Conservation (phyloP, 257 asterid species). For the Vinca minor region DNA sequence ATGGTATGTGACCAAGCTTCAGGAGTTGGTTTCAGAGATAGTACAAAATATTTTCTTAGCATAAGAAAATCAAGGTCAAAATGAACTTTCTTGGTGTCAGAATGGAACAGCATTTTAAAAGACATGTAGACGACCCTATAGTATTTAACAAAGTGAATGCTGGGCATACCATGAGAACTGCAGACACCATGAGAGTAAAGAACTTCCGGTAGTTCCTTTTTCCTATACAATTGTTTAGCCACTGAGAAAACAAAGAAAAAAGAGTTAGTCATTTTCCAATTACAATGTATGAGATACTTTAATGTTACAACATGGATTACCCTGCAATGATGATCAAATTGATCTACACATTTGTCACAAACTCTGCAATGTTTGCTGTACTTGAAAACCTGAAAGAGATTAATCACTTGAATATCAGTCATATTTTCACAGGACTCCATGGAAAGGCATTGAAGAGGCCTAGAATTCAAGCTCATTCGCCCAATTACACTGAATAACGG, state of each 20-base stretch:
- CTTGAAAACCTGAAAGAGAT: conserved; percentile 66
- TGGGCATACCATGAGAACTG: conserved; percentile 79
- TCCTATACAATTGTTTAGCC: conserved; percentile 99
- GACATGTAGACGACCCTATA: background rate
- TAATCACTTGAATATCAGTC: conserved; percentile 6
- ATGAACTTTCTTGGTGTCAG: background rate
- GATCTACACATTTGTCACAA: conserved; percentile 92
- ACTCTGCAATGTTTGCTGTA: conserved; percentile 99
- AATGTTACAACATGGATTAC: conserved; percentile 30
- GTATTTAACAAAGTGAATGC: background rate
- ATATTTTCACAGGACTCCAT: no score
- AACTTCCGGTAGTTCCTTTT: conserved; percentile 85
- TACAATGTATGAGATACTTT: background rate
- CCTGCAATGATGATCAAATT: conserved; percentile 98
- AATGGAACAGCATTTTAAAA: background rate
- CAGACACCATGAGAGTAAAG: conserved; percentile 87
- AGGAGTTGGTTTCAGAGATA: background rate
- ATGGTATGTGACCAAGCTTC: no score
- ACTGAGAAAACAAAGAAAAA: conserved; percentile 42
- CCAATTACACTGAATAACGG: no score
- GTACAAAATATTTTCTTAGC: background rate
- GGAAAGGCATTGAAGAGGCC: background rate
- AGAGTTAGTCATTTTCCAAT: background rate
- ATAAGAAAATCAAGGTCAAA: background rate
- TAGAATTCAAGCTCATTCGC: no score